These are phyloP conservation scores for Suillus clintonianus DNA, from an alignment of 768 basidiomycete genomes.

Conservation along the genomic window DNA sequence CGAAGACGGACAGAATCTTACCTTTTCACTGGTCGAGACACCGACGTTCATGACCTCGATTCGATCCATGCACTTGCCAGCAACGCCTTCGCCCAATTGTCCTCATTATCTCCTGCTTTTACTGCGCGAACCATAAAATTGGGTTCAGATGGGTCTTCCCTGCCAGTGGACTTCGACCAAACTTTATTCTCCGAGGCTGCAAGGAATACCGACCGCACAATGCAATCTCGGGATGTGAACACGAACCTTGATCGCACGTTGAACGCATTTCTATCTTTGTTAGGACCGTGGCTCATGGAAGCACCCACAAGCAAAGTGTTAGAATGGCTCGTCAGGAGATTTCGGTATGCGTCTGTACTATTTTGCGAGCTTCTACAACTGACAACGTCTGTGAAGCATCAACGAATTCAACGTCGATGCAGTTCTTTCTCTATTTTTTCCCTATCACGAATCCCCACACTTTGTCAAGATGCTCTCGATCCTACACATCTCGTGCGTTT, in stretches of 20 bases:
- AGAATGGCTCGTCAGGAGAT: conserved; percentile 94
- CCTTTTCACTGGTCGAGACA: conserved; percentile 82
- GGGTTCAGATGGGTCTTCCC: conserved; percentile 16
- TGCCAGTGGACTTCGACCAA: conserved; percentile 55
- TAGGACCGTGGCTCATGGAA: conserved; percentile 84
- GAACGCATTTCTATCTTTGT: conserved; percentile 59
- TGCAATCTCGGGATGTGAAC: conserved; percentile 63
- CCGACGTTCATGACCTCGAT: conserved; percentile 85
- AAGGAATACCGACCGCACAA: conserved; percentile 75
- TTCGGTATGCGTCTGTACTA: conserved; percentile 60
- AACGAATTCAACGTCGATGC: conserved; percentile 90
- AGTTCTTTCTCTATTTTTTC: conserved; percentile 80
- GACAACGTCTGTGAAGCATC: conserved; percentile 51
- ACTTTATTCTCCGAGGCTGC: conserved; percentile 80
- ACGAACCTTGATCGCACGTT: conserved; percentile 64
- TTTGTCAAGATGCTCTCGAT: conserved; percentile 93
- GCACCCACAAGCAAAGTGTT: conserved; percentile 79
- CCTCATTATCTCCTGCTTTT: conserved; percentile 59
- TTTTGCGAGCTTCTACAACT: not conserved
- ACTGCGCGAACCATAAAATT: conserved; percentile 14
- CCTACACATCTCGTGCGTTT: conserved; percentile 67
- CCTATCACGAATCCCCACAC: conserved; percentile 93
- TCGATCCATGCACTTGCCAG: conserved; percentile 78
- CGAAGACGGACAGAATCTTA: conserved; percentile 77
- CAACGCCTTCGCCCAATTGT: conserved; percentile 77